Percentiles rank a stretch among this genome's conserved stretches.
Conservation (phyloP, 2,329 filamentous ascomycete genomes). For the Byssochlamys sp. region DNA sequence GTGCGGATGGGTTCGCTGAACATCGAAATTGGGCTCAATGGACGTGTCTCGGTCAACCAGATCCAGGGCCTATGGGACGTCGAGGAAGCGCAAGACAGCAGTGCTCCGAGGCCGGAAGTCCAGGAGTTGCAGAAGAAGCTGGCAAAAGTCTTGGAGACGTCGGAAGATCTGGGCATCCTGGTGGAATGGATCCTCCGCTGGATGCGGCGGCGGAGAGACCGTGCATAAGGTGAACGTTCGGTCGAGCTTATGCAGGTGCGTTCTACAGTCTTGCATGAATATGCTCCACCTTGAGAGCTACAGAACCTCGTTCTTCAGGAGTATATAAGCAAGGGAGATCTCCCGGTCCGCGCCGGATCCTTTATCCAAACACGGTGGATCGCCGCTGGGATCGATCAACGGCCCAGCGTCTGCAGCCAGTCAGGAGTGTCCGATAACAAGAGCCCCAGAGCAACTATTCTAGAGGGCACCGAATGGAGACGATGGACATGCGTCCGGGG, state of each 20-base stretch:
- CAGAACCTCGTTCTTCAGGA: background rate
- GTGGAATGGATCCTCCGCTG: conserved; percentile 36
- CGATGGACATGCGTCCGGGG: background rate
- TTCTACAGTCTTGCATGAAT: background rate
- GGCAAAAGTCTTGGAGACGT: conserved; percentile 30
- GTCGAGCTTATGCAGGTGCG: background rate
- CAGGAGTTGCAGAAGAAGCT: conserved; percentile 25
- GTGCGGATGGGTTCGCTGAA: conserved; percentile 23
- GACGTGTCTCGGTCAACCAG: conserved; percentile 30
- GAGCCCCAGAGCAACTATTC: background rate
- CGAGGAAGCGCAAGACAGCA: conserved; percentile 11
- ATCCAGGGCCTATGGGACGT: conserved; percentile 24
- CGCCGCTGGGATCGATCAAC: background rate
- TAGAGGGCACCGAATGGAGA: background rate
- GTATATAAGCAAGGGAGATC: background rate
- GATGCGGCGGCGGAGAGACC: conserved; percentile 21
- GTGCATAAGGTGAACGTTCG: conserved; percentile 9
- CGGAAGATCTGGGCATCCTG: conserved; percentile 36
- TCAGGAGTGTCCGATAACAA: background rate
- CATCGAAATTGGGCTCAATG: conserved; percentile 33
- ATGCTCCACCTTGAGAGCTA: background rate
- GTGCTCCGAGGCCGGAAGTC: conserved; percentile 11
- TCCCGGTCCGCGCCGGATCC: background rate
- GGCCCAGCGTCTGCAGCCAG: background rate
- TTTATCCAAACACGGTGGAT: background rate